These are phyloP conservation scores for Diaporthe sp. DNA, from an alignment of 2,329 filamentous ascomycete genomes.

Conservation along the genomic window DNA sequence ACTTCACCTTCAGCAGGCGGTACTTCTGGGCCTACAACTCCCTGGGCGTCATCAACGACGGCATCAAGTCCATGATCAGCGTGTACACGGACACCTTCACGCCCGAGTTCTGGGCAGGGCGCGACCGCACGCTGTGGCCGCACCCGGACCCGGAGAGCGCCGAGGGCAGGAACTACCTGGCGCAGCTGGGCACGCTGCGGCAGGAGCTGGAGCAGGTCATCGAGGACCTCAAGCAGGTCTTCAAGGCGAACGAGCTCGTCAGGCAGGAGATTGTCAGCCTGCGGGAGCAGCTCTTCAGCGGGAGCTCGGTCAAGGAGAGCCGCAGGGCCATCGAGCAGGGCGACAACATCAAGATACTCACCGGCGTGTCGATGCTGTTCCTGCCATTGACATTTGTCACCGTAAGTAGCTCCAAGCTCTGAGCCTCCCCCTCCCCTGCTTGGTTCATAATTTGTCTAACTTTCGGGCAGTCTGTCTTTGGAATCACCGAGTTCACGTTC, in stretches of 20 bases:
- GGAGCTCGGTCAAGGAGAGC: constrained; percentile 72
- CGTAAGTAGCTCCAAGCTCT: constrained; percentile 46
- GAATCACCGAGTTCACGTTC: constrained; percentile 62
- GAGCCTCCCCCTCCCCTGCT: not conserved
- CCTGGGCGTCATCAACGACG: constrained; percentile 70
- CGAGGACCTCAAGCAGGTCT: constrained; percentile 59
- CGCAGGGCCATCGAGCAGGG: constrained; percentile 73
- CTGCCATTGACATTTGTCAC: constrained; percentile 73
- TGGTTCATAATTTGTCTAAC: not conserved
- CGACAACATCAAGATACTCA: constrained; percentile 71
- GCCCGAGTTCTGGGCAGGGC: constrained; percentile 69
- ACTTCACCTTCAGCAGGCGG: constrained; percentile 71
- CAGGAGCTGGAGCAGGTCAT: constrained; percentile 65
- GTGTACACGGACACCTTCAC: constrained; percentile 70
- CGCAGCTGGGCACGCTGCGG: constrained; percentile 59
- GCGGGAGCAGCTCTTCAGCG: constrained; percentile 72
- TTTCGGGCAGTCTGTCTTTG: constrained; percentile 61
- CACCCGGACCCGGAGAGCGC: constrained; percentile 59
- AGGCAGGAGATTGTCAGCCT: constrained; percentile 68
- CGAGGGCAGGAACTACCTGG: constrained; percentile 61
- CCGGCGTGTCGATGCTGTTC: constrained; percentile 72
- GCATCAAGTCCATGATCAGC: constrained; percentile 69
- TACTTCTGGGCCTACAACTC: constrained; percentile 75
- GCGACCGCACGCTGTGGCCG: constrained; percentile 68
- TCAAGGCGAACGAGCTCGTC: constrained; percentile 65